Evolutionary conservation across 163 green algal species (phyloP).

Genomic region (Chlorella variabilis): DNA sequence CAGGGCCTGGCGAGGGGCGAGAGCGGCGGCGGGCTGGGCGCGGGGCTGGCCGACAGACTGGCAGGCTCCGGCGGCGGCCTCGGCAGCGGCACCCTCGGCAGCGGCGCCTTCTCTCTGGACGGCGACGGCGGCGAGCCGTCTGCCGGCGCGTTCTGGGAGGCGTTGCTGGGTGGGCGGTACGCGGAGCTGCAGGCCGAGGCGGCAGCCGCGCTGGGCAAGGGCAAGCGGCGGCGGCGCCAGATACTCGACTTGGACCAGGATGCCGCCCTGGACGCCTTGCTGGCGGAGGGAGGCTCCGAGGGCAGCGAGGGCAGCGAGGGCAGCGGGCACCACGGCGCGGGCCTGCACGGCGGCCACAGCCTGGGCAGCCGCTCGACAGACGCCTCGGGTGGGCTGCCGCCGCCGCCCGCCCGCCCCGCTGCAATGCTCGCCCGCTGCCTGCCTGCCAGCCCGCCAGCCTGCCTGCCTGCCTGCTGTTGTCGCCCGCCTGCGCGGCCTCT

Average conservation of each 20-base stretch:
- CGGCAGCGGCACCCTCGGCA: neutral
- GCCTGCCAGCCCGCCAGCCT: too few relatives aligned
- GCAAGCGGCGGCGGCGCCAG: slow-evolving; percentile 21
- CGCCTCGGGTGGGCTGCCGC: neutral
- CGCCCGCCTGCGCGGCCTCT: too few relatives aligned
- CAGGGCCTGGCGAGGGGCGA: neutral
- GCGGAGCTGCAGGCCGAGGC: neutral
- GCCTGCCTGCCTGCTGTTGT: neutral
- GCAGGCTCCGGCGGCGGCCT: neutral
- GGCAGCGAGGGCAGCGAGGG: neutral
- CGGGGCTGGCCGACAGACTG: neutral
- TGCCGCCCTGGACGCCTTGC: slow-evolving; percentile 3
- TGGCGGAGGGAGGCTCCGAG: neutral
- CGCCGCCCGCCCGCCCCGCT: neutral
- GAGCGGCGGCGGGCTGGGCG: neutral
- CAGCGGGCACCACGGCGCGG: neutral
- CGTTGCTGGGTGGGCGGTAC: neutral
- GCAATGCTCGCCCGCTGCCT: neutral
- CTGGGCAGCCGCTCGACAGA: neutral
- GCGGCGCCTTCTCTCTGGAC: neutral
- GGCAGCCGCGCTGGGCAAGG: slow-evolving; percentile 1
- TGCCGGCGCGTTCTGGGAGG: neutral
- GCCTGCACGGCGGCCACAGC: neutral
- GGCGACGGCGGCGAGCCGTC: neutral
- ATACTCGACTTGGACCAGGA: neutral